These are phyloP conservation scores for Suillus paluster DNA, from an alignment of 768 basidiomycete species.

Conservation along the genomic window DNA sequence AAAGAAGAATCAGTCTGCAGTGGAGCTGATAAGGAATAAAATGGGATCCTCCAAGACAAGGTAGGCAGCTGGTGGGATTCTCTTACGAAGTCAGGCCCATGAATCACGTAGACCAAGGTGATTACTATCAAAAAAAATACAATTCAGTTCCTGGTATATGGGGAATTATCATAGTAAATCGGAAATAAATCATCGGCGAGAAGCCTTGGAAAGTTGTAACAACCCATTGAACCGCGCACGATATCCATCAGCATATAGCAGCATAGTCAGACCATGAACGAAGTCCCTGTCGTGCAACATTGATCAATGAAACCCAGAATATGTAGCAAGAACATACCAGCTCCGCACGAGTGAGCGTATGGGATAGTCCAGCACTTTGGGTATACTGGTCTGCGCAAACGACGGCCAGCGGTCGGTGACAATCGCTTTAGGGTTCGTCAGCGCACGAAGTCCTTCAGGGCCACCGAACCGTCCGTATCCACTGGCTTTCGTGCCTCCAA, in stretches of 20 bases:
- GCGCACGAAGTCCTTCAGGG: slow-evolving; percentile 86
- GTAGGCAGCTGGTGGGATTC: neutral
- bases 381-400: slow-evolving; percentile 83
- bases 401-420: slow-evolving; percentile 87
- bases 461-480: slow-evolving; percentile 97
- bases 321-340: slow-evolving; percentile 63
- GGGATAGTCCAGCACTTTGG: slow-evolving; percentile 85
- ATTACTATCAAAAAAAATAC: neutral
- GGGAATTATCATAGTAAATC: neutral
- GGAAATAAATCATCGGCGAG: slow-evolving; percentile 29
- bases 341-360: slow-evolving; percentile 71
- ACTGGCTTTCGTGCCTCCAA: slow-evolving; percentile 89
- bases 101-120: neutral
- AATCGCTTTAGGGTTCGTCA: slow-evolving; percentile 90
- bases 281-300: slow-evolving; percentile 47
- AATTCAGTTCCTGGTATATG: neutral
- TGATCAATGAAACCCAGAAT: neutral
- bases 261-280: slow-evolving; percentile 49
- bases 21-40: neutral
- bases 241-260: slow-evolving; percentile 56
- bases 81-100: neutral
- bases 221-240: slow-evolving; percentile 46
- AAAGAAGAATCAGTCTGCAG: neutral
- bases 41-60: too few relatives aligned
- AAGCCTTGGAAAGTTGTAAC: slow-evolving; percentile 43